Conservation (phyloP, 106 monocot genomes). For the Iris macrosiphon region DNA sequence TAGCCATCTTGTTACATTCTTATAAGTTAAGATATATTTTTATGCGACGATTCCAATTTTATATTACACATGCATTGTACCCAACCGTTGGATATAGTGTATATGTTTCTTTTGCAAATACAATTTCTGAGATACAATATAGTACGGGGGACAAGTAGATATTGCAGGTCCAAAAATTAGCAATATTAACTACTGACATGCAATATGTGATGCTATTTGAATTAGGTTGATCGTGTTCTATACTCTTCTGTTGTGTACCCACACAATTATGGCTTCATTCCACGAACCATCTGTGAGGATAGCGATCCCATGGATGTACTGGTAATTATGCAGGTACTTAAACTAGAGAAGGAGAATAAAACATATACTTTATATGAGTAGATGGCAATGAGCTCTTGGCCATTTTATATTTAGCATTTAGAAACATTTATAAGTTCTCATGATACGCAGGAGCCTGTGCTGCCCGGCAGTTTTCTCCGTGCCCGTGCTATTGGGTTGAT, state of each 20-base stretch:
- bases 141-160: too few species aligned
- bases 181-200: too few species aligned
- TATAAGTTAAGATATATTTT: too few species aligned
- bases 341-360: background rate
- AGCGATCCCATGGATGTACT: slow-evolving; percentile 72
- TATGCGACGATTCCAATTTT: too few species aligned
- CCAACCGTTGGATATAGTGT: too few species aligned
- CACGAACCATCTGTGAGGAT: slow-evolving; percentile 71
- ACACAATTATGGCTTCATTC: slow-evolving; percentile 84
- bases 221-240: slow-evolving; percentile 71
- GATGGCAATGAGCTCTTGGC: background rate
- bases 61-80: too few species aligned
- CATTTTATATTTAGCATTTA: background rate
- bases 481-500: slow-evolving; percentile 84
- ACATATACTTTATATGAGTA: too few species aligned
- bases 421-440: background rate
- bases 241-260: slow-evolving; percentile 84
- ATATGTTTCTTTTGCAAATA: too few species aligned
- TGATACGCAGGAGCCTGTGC: slow-evolving; percentile 53
- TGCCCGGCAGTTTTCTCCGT: slow-evolving; percentile 69
- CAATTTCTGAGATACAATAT: too few species aligned
- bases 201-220: too few species aligned
- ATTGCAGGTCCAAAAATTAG: too few species aligned
- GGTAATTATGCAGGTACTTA: slow-evolving; percentile 63
- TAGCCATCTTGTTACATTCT: too few species aligned